A percentile compares a stretch with the other conserved stretches of the same genome.
Evolutionary conservation across 768 basidiomycete genomes (phyloP).

Genomic region (Dacryopinax primogenitus): DNA sequence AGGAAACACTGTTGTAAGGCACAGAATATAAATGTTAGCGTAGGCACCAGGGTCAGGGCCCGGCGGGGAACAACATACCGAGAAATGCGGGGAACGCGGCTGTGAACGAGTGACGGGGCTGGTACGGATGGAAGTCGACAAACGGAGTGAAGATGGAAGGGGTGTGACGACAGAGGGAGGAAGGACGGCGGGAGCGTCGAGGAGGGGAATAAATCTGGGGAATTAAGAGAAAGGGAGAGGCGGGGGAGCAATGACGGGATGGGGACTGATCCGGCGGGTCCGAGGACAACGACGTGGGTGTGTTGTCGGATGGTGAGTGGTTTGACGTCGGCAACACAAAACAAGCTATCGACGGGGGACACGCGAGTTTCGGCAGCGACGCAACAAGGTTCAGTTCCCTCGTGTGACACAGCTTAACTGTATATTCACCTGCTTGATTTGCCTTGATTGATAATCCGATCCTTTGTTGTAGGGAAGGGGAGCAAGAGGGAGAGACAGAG

Average conservation of each 20-base stretch:
- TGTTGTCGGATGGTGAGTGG: neutral
- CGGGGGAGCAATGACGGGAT: no score
- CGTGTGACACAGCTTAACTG: no score
- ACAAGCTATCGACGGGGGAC: neutral
- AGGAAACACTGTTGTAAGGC: neutral
- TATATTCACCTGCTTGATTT: no score
- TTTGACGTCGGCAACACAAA: neutral
- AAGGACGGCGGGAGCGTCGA: no score
- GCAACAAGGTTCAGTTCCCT: neutral
- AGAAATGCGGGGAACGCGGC: neutral
- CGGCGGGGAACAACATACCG: neutral
- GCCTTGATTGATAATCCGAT: neutral
- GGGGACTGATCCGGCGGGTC: no score
- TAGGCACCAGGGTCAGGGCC: neutral
- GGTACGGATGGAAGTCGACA: neutral
- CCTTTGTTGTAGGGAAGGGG: neutral
- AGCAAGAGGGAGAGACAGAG: neutral
- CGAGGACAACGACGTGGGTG: neutral
- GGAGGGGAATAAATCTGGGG: no score
- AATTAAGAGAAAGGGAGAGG: no score
- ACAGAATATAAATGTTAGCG: neutral
- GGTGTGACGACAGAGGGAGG: no score
- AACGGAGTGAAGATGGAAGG: no score
- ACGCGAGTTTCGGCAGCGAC: constrained; percentile 4
- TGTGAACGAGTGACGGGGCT: neutral